Conservation (phyloP, 768 basidiomycete species). For the Panaeolus papilionaceus region DNA sequence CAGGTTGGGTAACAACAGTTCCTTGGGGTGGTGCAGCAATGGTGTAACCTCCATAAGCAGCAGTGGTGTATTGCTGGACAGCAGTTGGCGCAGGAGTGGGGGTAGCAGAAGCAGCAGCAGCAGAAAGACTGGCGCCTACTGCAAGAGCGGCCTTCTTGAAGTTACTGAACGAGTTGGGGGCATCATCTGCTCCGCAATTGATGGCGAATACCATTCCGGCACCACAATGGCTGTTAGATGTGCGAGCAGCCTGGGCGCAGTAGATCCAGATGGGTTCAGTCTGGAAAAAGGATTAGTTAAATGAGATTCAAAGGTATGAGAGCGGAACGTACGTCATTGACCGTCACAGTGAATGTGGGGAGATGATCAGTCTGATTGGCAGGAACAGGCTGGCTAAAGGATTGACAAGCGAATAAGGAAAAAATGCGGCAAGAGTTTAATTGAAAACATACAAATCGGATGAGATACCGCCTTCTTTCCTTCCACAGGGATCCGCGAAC, state of each 20-base stretch:
- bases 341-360: conserved; percentile 58
- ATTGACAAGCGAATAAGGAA: neutral
- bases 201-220: conserved; percentile 72
- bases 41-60: conserved; percentile 56
- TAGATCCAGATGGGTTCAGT: conserved; percentile 65
- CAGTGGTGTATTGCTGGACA: conserved; percentile 40
- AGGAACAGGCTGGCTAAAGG: conserved; percentile 54
- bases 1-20: conserved; percentile 51
- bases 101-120: conserved; percentile 45
- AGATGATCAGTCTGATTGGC: conserved; percentile 54
- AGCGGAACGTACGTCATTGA: conserved; percentile 46
- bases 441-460: conserved; percentile 58
- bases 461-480: conserved; percentile 56
- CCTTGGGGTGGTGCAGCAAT: conserved; percentile 55
- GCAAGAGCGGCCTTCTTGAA: conserved; percentile 65
- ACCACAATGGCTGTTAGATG: conserved; percentile 62
- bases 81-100: conserved; percentile 35
- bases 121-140: conserved; percentile 55
- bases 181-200: conserved; percentile 62
- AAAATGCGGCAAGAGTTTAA: neutral
- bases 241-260: conserved; percentile 59
- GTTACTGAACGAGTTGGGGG: conserved; percentile 63
- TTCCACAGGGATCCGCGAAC: conserved; percentile 59
- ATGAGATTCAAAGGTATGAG: neutral
- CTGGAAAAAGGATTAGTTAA: conserved; percentile 32